Conservation (phyloP, 495 filamentous ascomycete species). For the Bacidia gigantensis region DNA sequence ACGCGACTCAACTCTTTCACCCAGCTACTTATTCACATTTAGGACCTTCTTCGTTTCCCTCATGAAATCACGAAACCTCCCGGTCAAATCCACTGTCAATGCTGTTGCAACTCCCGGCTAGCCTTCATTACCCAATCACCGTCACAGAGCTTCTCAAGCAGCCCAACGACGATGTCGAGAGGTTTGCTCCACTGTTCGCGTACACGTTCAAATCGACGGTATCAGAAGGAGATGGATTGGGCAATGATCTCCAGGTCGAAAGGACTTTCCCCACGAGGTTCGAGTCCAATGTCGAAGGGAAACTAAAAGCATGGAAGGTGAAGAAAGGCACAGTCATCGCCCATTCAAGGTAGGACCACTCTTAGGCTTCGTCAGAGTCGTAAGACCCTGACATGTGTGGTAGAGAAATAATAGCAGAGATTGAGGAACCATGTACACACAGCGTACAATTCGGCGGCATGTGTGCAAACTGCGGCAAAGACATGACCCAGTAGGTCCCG, state of each 20-base stretch:
- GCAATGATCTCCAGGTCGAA: constrained; percentile 51
- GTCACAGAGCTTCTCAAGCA: constrained; percentile 73
- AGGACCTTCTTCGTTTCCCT: too few species aligned
- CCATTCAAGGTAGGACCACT: constrained; percentile 24
- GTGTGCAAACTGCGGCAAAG: constrained; percentile 85
- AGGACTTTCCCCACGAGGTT: constrained; percentile 62
- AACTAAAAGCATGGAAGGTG: constrained; percentile 60
- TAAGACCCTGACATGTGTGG: constrained; percentile 12
- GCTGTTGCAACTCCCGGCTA: constrained; percentile 38
- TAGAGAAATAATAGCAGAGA: constrained; percentile 50
- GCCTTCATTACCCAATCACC: constrained; percentile 86
- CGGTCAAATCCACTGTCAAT: constrained; percentile 20
- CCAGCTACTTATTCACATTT: background rate
- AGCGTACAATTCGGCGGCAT: constrained; percentile 80
- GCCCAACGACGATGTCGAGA: constrained; percentile 57
- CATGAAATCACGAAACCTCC: constrained; percentile 5
- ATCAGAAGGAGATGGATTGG: constrained; percentile 58
- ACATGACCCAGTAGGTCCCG: constrained; percentile 68
- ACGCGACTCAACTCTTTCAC: background rate
- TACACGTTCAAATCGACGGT: constrained; percentile 71
- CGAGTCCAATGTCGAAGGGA: constrained; percentile 70
- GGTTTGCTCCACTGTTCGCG: constrained; percentile 61
- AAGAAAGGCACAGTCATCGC: constrained; percentile 55
- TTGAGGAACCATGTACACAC: constrained; percentile 86
- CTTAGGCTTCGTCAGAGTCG: background rate